Evolutionary conservation across 192 early-diverging fungal species (phyloP), one percentile per base, ranked within the genome.

Genomic region (Backusella tuberculispora): DNA sequence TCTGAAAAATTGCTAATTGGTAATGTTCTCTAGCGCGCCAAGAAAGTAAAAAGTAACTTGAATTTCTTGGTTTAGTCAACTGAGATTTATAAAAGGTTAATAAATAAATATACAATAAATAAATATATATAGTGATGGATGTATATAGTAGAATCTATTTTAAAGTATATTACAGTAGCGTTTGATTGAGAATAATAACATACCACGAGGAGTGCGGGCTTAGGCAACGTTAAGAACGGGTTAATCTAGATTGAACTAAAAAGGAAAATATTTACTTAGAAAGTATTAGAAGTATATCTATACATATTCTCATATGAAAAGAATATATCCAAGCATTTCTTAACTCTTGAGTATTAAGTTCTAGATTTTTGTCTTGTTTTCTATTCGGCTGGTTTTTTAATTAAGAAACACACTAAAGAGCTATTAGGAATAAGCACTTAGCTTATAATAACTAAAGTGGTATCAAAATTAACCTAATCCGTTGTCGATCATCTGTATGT

Each of bases 391-490:
- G 9, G n/a, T n/a, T 17, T 53, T 24, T 53, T 53, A 53, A 19
- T 53, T 53, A 24, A 50, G 47, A 50, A 50, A 50, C 47, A 50
- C n/a, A n/a, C n/a, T 53, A 53, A 53, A 53, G 9, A 8, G 3
- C 9, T 12, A 9, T 2, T 19, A 53, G 19, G n/a, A 19, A 19
- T 9, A 19, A 6, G 19, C 17, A 53, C 29, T 53, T 43, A 43
- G 8, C 0, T 43, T 43, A 43, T 19, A 19, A 21, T n/a, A 21
- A 21, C n/a, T 19, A 50, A 50, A n/a, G 19, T 21, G n/a, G 19
- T 50, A 50, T 50, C 48, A 50, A 50, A n/a, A 50, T 50, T n/a
- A 50, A 53, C 50, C 19, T 53, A 53, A 53, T 53, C 19, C n/a
- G 50, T 19, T 19, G 50, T 19, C 50, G 50, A 53, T 53, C 50